phyloP scores from a whole-genome alignment of 148 eudicot species.

The Beta vulgaris region DNA sequence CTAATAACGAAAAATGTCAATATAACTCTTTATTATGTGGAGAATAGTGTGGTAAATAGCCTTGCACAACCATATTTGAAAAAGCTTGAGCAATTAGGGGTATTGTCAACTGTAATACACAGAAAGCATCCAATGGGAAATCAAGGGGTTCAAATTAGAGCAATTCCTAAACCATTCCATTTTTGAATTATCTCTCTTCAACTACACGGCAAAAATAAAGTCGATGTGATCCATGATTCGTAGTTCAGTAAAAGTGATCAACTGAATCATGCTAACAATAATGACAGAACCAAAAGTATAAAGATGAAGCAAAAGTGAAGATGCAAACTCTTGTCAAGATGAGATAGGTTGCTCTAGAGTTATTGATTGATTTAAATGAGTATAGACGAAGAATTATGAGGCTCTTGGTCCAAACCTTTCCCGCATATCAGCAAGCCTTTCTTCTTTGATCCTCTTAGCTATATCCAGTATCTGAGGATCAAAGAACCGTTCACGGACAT shows the following conservation, averaged over 20 bases:
- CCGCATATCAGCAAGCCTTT: constrained; percentile 43
- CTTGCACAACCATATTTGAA: not conserved
- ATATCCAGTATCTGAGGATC: constrained; percentile 43
- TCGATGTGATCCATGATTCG: not conserved
- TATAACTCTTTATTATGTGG: no score
- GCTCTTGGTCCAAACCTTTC: constrained; percentile 42
- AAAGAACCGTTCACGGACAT: constrained; percentile 65
- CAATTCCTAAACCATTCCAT: not conserved
- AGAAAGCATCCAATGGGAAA: not conserved
- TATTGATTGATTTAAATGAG: not conserved
- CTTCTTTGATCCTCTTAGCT: constrained; percentile 52
- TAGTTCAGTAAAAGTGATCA: not conserved
- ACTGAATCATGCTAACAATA: not conserved
- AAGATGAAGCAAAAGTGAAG: not conserved
- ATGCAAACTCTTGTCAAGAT: not conserved
- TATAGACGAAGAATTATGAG: constrained; percentile 11
- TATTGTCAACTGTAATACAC: not conserved
- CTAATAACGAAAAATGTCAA: no score
- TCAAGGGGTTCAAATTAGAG: not conserved
- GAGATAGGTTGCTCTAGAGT: not conserved
- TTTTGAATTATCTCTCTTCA: not conserved
- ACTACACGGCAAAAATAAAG: not conserved
- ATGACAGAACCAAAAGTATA: not conserved
- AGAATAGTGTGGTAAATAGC: no score
- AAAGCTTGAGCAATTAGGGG: not conserved